A percentile compares a stretch with the other conserved stretches of the same genome.
Evolutionary conservation across 306 rosid genomes (phyloP).

Genomic region (Prunus padus): DNA sequence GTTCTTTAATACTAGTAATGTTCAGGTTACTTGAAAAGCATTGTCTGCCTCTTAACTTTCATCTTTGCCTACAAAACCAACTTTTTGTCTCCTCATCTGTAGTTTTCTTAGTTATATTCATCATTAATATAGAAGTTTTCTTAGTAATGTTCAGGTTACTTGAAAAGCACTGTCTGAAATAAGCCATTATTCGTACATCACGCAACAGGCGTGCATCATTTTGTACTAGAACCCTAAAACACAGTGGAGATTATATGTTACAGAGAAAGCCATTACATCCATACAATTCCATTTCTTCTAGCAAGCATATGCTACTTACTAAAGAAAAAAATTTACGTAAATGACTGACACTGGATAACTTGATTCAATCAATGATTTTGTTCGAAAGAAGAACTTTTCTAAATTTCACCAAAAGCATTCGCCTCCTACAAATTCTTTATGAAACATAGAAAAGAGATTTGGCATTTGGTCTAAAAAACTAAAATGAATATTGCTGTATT

Average conservation of each 20-base stretch:
- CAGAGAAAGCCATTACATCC: background rate
- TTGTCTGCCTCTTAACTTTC: too few relatives aligned
- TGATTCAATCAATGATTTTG: background rate
- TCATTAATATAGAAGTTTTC: background rate
- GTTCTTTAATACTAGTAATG: conserved; percentile 74
- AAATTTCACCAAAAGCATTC: conserved; percentile 4
- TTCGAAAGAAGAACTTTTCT: background rate
- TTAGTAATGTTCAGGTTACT: conserved; percentile 40
- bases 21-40: too few relatives aligned
- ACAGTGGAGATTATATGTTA: conserved; percentile 12
- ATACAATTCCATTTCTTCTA: background rate
- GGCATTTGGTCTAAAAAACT: background rate
- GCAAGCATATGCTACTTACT: conserved; percentile 6
- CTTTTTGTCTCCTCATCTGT: background rate
- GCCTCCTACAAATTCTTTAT: background rate
- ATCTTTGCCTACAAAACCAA: too few relatives aligned
- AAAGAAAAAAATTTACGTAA: background rate
- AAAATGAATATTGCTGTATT: background rate
- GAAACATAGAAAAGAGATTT: background rate
- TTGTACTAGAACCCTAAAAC: conserved; percentile 54
- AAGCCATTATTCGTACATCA: conserved; percentile 75
- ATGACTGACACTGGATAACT: background rate
- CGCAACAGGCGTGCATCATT: conserved; percentile 70
- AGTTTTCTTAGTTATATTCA: background rate
- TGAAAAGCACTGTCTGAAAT: conserved; percentile 84